Percentiles rank a stretch among this genome's conserved stretches.
Conservation (phyloP, 2,329 filamentous ascomycete genomes). For the Aspergillus phoenicis region DNA sequence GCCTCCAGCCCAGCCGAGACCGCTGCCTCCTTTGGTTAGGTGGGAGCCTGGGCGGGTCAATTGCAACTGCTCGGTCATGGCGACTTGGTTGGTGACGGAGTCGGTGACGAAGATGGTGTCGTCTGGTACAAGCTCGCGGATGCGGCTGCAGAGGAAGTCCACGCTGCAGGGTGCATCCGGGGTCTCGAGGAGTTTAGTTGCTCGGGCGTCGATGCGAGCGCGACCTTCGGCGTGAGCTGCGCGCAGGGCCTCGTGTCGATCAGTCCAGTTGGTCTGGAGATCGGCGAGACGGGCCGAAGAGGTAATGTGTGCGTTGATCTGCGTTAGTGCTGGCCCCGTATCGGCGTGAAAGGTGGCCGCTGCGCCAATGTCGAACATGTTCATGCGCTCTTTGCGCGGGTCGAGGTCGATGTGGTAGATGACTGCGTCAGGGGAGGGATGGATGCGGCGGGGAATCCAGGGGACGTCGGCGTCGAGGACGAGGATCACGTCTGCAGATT, state of each 20-base stretch:
- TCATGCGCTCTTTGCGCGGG: slow-evolving; percentile 55
- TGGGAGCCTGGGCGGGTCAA: slow-evolving; percentile 39
- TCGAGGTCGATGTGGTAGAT: slow-evolving; percentile 68
- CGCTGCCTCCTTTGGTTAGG: slow-evolving; percentile 70
- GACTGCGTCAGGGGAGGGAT: slow-evolving; percentile 41
- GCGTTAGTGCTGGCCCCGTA: slow-evolving; percentile 1
- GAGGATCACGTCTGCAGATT: slow-evolving; percentile 76
- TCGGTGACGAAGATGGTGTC: slow-evolving; percentile 14
- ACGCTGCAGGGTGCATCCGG: slow-evolving; percentile 6
- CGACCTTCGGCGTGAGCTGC: not conserved
- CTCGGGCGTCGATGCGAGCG: slow-evolving; percentile 3
- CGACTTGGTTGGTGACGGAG: slow-evolving; percentile 13
- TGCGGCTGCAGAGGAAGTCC: slow-evolving; percentile 11
- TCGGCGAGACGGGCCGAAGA: not conserved
- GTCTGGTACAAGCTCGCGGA: slow-evolving; percentile 2
- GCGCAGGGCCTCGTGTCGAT: not conserved
- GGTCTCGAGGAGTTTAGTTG: not conserved
- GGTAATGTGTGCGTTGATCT: slow-evolving; percentile 11
- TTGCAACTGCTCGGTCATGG: slow-evolving; percentile 14
- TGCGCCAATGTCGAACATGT: slow-evolving; percentile 15
- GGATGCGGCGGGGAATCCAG: slow-evolving; percentile 65
- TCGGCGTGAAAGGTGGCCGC: slow-evolving; percentile 13
- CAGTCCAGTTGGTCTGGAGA: not conserved
- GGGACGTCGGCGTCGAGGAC: slow-evolving; percentile 87
- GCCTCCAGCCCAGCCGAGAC: slow-evolving; percentile 77